phyloP scores from a whole-genome alignment of 345 rosid genomes.

The Citrus inodora region DNA sequence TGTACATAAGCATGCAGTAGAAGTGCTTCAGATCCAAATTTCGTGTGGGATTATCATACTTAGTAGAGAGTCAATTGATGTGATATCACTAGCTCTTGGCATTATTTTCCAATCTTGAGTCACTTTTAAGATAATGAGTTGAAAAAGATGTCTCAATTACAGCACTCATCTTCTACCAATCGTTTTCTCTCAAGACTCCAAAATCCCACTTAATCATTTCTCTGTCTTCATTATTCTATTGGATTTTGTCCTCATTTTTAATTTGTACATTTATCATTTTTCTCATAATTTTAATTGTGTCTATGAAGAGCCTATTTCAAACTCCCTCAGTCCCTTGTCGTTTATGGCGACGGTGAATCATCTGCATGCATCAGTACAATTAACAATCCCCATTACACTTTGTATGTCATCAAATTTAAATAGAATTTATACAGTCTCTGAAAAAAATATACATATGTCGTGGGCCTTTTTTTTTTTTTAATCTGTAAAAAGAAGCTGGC shows the following conservation, averaged over 20 bases:
- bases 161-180: conserved; percentile 10
- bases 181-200: background rate
- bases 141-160: background rate
- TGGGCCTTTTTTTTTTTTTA: no score
- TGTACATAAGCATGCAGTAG: background rate
- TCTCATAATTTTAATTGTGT: no score
- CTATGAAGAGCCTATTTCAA: background rate
- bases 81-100: background rate
- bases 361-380: no score
- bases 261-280: no score
- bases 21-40: background rate
- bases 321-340: background rate
- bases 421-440: background rate
- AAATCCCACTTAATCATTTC: background rate
- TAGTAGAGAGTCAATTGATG: background rate
- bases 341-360: background rate
- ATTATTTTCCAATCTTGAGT: background rate
- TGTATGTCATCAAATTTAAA: background rate
- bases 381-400: background rate
- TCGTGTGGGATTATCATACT: background rate
- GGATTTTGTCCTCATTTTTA: no score
- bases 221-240: no score
- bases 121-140: conserved; percentile 6
- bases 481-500: no score
- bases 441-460: no score